Conservation (phyloP, 1,284 basidiomycete species). For the Bondarzewia mesenterica region DNA sequence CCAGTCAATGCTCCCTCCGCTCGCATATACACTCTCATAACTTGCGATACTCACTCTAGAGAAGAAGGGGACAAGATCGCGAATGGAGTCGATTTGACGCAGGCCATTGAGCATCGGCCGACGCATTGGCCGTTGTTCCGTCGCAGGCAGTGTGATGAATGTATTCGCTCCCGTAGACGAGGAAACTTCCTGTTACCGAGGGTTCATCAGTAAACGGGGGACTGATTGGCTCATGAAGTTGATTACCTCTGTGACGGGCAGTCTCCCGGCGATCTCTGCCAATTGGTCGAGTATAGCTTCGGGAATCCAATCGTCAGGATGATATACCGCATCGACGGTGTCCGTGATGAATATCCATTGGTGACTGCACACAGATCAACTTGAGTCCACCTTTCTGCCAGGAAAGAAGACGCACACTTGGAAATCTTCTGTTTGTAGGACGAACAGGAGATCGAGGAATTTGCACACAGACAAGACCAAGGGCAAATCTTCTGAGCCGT, state of each 20-base stretch:
- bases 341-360: conserved; percentile 99
- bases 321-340: conserved; percentile 91
- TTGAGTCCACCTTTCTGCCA: conserved; percentile 2
- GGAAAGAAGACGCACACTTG: conserved; percentile 67
- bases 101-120: conserved; percentile 64
- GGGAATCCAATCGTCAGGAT: conserved; percentile 75
- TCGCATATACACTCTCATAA: conserved; percentile 85
- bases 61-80: conserved; percentile 82
- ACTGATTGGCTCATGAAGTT: too few species aligned
- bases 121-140: conserved; percentile 41
- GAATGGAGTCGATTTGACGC: conserved; percentile 71
- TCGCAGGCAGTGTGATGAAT: conserved; percentile 6
- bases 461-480: conserved; percentile 88
- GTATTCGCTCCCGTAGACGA: not conserved
- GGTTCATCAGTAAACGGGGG: too few species aligned
- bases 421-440: conserved; percentile 94
- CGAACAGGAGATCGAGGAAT: conserved; percentile 85
- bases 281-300: conserved; percentile 89
- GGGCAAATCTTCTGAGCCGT: conserved; percentile 78
- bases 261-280: conserved; percentile 69
- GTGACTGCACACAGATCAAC: conserved; percentile 48
- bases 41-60: conserved; percentile 80
- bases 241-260: conserved; percentile 40
- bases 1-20: conserved; percentile 78
- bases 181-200: not conserved